Evolutionary conservation across 129 eudicot species (phyloP), one percentile per base, ranked within the genome.

Genomic region (Lactuca saligna): DNA sequence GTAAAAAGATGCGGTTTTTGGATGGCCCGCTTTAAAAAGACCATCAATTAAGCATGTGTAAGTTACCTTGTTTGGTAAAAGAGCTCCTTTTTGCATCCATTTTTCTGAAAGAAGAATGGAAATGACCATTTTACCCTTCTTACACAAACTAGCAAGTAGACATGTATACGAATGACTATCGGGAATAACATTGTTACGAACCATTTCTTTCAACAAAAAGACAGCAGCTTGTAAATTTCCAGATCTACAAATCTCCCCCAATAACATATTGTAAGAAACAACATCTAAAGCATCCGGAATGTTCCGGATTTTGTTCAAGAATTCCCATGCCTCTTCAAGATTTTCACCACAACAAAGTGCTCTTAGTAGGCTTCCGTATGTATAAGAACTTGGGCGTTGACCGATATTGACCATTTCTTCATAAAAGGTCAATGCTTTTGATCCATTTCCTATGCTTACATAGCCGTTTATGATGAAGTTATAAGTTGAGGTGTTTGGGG

Each of bases 301-400:
- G 61, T 71, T 44, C 20, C 66, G 89, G 16, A 89, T 81, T 69
- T 73, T 59, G 63, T 63, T 42, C 70, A 86, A 75, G 57, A 93
- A 93, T 15, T 72, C 41, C 75, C 62, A 6, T 7, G 85, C 97
- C 70, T 70, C 81, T 67, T 67, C 60, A 6, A 78, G 70, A 57
- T 87, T 48, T 61, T 91, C 90, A 51, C 97, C 93, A 63, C 58
- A 75, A 80, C 86, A 85, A 58, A 93, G 72, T 76, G 88, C 97
- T 80, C 83, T 93, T 37, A 89, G 80, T 55, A 93, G 74, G 75
- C 85, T 80, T 65, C 88, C 85, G 17, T 89, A 87, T 2, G 92
- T 84, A 70, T 48, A 79, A 66, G 71, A 68, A 65, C 75, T 89
- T 5, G 97, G 97, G 60, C 11, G 81, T 75, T 71, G 82, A 67